Evolutionary conservation across 192 early-diverging fungal genomes (phyloP), one percentile per base, ranked within the genome.

Genomic region (Allomyces macrogynus): DNA sequence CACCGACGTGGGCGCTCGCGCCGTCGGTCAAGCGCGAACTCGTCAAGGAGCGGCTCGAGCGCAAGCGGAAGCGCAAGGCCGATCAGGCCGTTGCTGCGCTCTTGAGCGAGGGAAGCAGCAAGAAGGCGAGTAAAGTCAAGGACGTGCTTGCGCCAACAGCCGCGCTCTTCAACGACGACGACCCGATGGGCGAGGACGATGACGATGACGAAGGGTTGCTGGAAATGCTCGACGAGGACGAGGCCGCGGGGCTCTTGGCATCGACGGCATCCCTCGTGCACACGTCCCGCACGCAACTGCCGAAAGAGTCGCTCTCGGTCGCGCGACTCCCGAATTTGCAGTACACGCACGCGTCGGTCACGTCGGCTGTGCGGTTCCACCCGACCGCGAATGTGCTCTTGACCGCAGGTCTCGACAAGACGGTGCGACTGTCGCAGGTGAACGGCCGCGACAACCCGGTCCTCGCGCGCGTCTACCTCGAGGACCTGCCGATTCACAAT

Each of bases 391-490:
- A 85, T 57, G 89, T 96, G 24, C 64, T 96, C 61, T 67, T 98
- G 69, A 95, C 93, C 0, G 87, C 85, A 4, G 91, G 93, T 8
- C 77, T 88, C 24, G 94, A 97, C 72, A 84, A 82, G 67, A 93
- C 93, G 18, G 66, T 97, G 66, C 78, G 88, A 10, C 69, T 97
- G 54, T 95, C 95, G 61, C 74, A 90, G 62, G 80, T 95, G 8
- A 93, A 98, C 63, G 93, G 93, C 23, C 92, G 90, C 72, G 70
- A 87, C 42, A 98, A 98, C 73, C 88, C 85, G 60, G 87, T 93
- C 74, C 81, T 98, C 63, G 90, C 93, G 76, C 87, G 84, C 11
- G 73, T 96, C n/a, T 80, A 80, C 65, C 81, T 94, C 69, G 86
- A 90, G 68, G 93, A 96, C 73, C 69, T 95, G 69, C 89, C 91